Evolutionary conservation across 2,329 filamentous ascomycete genomes (phyloP), one percentile per base, ranked within the genome.

Genomic region (Aureobasidium mangrovei): DNA sequence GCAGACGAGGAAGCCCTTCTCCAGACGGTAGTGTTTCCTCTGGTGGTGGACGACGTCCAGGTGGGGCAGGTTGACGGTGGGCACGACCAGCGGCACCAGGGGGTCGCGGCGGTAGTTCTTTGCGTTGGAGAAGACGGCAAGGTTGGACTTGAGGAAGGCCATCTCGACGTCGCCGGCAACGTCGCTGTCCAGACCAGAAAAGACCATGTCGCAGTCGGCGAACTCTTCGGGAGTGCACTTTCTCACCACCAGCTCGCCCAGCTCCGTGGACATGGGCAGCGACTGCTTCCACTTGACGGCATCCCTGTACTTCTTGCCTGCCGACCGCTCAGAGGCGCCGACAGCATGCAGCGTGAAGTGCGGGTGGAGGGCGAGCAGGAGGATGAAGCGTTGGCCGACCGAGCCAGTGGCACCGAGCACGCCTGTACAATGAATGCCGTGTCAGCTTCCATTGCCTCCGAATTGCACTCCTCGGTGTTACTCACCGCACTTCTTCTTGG

Each of bases 21-120:
- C 76, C 42, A 95, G 77, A 29, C 76, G 75, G 69, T 86, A 81
- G 41, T 86, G 78, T 66, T 82, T 77, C 59, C 88, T 81, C 74
- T 97, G 91, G 71, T 94, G 84, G n/a, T 86, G 85, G 67, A 97
- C 91, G 58, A 96, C 79, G 66, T 86, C 81, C 64, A 96, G 80
- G 72, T 97, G 91, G 41, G 81, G 73, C 9, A 95, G 83, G 76
- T 97, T 97, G 70, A 97, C 91, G 24, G 90, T 95, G 1, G 93
- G 93, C 7, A 97, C 91, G 60, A 97, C 87, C 65, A 97, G 83
- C 8, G 93, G 93, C 2, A 96, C 90, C 46, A 91, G 77, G 24
- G 90, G 89, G 69, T 95, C 85, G 68, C 85, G 85, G 64, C 93
- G 86, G 79, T 95, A 89, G 80, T 96, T 97, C 74, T 96, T 96